These are phyloP conservation scores for Saccharum officinarum DNA, from an alignment of 176 grass and related monocot genomes.

Conservation along the genomic window DNA sequence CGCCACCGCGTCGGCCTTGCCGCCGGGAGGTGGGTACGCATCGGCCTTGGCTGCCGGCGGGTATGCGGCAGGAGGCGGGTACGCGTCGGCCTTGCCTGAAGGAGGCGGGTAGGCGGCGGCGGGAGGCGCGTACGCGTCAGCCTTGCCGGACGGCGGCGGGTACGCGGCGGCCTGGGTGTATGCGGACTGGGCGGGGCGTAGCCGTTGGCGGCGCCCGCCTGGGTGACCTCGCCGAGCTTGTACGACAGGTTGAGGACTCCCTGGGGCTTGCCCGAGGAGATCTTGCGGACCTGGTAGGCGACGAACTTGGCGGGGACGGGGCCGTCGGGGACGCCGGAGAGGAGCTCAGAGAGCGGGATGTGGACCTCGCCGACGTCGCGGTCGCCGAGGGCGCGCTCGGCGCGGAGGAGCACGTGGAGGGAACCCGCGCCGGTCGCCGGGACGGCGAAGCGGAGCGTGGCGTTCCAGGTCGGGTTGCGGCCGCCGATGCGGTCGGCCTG, in stretches of 20 bases:
- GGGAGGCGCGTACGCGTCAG: not conserved
- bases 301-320: constrained; percentile 53
- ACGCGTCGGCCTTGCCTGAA: not conserved
- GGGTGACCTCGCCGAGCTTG: constrained; percentile 57
- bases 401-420: constrained; percentile 63
- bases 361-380: constrained; percentile 79
- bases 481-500: constrained; percentile 57
- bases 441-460: constrained; percentile 48
- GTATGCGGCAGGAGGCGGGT: not conserved
- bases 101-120: not conserved
- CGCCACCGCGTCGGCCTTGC: constrained; percentile 28
- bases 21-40: not conserved
- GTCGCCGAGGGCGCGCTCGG: constrained; percentile 71
- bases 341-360: constrained; percentile 73
- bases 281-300: constrained; percentile 69
- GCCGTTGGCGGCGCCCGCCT: not conserved
- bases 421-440: constrained; percentile 16
- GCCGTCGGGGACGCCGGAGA: constrained; percentile 44
- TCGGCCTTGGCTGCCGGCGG: not conserved
- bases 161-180: constrained; percentile 19
- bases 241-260: constrained; percentile 86
- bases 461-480: constrained; percentile 77
- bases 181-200: not conserved
- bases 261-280: constrained; percentile 64
- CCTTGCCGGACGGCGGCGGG: not conserved